Conservation (phyloP, 225 moss, liverwort and hornwort genomes). For the Takakia lepidozioides region DNA sequence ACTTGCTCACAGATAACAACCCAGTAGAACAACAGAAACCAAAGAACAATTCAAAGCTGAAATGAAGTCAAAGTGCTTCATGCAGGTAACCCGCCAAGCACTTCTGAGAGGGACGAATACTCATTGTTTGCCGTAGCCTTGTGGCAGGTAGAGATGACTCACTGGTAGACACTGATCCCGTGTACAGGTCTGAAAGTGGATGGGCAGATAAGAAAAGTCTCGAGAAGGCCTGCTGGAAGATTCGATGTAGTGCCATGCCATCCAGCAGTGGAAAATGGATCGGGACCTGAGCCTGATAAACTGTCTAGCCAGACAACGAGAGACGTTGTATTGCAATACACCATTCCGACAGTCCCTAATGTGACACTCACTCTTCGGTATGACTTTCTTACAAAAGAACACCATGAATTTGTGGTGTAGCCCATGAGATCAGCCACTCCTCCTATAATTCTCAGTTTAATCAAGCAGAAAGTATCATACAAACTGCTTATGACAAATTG, state of each 20-base stretch:
- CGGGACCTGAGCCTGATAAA: conserved; percentile 5
- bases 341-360: conserved; percentile 20
- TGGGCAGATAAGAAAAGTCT: conserved; percentile 43
- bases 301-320: conserved; percentile 14
- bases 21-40: not conserved
- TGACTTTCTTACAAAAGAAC: not conserved
- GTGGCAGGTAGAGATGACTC: not conserved
- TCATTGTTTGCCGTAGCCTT: too few species aligned
- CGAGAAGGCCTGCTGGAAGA: conserved; percentile 72
- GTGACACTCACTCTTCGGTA: conserved; percentile 31
- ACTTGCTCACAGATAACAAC: too few species aligned
- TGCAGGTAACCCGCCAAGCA: not conserved
- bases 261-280: conserved; percentile 16
- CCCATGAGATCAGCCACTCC: conserved; percentile 2
- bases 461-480: not conserved
- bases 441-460: not conserved
- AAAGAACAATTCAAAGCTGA: too few species aligned
- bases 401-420: too few species aligned
- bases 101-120: not conserved
- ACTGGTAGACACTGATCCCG: conserved; percentile 23
- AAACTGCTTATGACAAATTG: not conserved
- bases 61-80: not conserved
- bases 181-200: conserved; percentile 31
- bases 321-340: conserved; percentile 40
- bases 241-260: conserved; percentile 62